These are phyloP conservation scores for Xerocomus potaroensis DNA, from an alignment of 768 basidiomycete species.

Conservation along the genomic window DNA sequence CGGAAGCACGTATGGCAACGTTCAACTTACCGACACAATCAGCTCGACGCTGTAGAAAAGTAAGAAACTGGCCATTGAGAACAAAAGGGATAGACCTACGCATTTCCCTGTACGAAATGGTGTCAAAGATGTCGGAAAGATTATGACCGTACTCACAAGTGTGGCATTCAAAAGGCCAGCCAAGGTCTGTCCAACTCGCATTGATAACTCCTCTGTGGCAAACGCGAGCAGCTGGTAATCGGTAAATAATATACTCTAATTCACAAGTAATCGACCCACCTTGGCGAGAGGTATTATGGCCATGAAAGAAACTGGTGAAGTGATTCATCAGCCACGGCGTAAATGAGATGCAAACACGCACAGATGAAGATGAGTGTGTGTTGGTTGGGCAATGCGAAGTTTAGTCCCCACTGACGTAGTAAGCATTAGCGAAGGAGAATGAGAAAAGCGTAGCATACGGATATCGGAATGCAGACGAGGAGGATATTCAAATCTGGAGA, in stretches of 20 bases:
- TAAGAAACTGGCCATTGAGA: neutral
- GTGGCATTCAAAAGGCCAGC: constrained; percentile 87
- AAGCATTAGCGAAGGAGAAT: neutral
- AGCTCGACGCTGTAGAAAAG: constrained; percentile 41
- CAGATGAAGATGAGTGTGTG: constrained; percentile 72
- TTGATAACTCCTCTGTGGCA: constrained; percentile 80
- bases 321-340: neutral
- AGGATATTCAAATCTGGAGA: constrained; percentile 64
- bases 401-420: constrained; percentile 59
- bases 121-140: neutral
- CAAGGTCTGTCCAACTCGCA: constrained; percentile 78
- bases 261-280: constrained; percentile 30
- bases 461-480: constrained; percentile 66
- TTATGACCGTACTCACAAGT: constrained; percentile 41
- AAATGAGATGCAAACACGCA: constrained; percentile 36
- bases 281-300: constrained; percentile 85
- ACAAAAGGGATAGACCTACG: constrained; percentile 16
- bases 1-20: neutral
- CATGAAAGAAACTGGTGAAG: constrained; percentile 61
- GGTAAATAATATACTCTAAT: constrained; percentile 1
- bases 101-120: constrained; percentile 24
- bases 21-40: constrained; percentile 57
- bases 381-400: constrained; percentile 50
- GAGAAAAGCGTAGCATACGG: constrained; percentile 36
- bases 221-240: constrained; percentile 62